phyloP scores from a whole-genome alignment of 1,284 basidiomycete genomes.

The Melampsora americana region DNA sequence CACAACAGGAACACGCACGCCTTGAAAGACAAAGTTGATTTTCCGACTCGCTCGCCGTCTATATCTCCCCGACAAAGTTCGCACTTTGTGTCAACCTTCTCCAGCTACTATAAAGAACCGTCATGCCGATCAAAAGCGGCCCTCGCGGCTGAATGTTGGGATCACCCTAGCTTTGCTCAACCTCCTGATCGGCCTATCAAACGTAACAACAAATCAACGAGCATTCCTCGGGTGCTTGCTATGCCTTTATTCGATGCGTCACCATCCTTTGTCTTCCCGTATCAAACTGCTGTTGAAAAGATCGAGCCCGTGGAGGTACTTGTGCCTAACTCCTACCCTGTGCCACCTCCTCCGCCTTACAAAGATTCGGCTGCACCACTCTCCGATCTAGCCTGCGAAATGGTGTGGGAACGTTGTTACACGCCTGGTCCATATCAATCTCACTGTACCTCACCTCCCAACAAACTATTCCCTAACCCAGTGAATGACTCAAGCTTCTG shows the following conservation, averaged over 20 bases:
- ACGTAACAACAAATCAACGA: neutral
- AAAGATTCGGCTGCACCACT: constrained; percentile 35
- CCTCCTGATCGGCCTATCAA: constrained; percentile 35
- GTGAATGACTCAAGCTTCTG: neutral
- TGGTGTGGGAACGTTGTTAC: constrained; percentile 37
- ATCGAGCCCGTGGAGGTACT: neutral
- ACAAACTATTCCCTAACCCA: neutral
- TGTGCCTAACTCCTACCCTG: constrained; percentile 32
- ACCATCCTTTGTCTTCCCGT: neutral
- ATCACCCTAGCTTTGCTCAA: constrained; percentile 37
- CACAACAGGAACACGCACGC: neutral
- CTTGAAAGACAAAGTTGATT: no score
- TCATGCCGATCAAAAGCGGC: constrained; percentile 33
- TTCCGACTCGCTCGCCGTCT: neutral
- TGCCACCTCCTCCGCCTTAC: constrained; percentile 35
- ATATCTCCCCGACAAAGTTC: neutral
- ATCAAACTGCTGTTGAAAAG: neutral
- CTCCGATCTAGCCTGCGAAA: constrained; percentile 29
- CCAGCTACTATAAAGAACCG: neutral
- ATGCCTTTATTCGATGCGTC: neutral
- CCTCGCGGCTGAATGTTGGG: constrained; percentile 31
- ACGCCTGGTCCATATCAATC: neutral
- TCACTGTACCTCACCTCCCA: neutral
- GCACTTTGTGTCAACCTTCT: neutral
- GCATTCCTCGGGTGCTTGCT: neutral